Percentiles rank a stretch among this genome's conserved stretches.
phyloP scores from a whole-genome alignment of 345 rosid species.

The Acer yangbiense region DNA sequence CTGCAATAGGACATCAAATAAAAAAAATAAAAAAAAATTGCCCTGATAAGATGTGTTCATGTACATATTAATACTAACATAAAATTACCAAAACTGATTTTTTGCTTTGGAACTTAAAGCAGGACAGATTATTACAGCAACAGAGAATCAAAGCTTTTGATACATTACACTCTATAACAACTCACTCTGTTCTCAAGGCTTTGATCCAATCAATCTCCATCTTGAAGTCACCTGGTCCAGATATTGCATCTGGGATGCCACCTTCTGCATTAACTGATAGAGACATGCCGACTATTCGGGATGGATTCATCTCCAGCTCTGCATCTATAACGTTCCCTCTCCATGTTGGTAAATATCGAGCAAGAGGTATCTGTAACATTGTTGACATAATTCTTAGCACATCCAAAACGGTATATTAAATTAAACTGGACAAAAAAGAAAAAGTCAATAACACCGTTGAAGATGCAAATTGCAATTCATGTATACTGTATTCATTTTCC shows the following conservation, averaged over 20 bases:
- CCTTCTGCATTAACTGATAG: conserved; percentile 82
- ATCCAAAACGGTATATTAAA: background rate
- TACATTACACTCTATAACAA: background rate
- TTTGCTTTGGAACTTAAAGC: background rate
- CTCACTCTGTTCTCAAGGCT: conserved; percentile 45
- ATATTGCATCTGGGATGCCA: conserved; percentile 62
- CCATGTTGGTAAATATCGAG: conserved; percentile 82
- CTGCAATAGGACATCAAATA: background rate
- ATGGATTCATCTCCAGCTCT: conserved; percentile 79
- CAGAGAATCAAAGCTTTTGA: background rate
- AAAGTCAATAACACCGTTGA: background rate
- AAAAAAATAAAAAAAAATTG: background rate
- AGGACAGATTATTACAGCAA: background rate
- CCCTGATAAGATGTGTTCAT: conserved; percentile 6
- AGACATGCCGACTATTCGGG: conserved; percentile 84
- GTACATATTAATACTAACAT: background rate
- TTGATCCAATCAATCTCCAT: conserved; percentile 89
- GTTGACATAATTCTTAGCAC: background rate
- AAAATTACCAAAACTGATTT: background rate
- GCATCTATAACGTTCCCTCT: conserved; percentile 89
- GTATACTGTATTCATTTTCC: background rate
- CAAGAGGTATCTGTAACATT: conserved; percentile 66
- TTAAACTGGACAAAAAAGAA: background rate
- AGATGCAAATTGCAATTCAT: background rate
- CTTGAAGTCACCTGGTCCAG: conserved; percentile 81